phyloP scores from a whole-genome alignment of 2,329 filamentous ascomycete species.

The Emericellopsis atlantica region DNA sequence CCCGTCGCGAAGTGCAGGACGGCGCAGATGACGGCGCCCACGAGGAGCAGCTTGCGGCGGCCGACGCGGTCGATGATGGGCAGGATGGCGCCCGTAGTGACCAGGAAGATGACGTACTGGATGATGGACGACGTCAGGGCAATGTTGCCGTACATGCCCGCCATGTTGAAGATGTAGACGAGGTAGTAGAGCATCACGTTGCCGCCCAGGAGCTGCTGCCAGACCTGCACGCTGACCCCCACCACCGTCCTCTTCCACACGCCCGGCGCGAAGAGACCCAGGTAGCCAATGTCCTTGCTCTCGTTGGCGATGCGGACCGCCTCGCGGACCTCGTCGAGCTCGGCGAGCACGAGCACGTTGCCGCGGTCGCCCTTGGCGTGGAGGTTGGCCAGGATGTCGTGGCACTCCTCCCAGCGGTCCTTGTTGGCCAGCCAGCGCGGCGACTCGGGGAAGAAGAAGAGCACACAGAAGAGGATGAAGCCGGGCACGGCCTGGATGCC shows the following conservation, averaged over 20 bases:
- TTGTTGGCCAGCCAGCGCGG: conserved; percentile 52
- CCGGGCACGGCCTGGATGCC: conserved; percentile 51
- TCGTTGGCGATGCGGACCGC: conserved; percentile 23
- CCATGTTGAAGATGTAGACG: conserved; percentile 51
- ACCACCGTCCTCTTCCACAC: conserved; percentile 38
- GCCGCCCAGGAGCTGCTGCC: conserved; percentile 39
- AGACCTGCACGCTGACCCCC: conserved; percentile 38
- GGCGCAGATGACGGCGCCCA: conserved; percentile 30
- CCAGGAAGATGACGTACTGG: conserved; percentile 42
- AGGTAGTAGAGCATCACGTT: conserved; percentile 48
- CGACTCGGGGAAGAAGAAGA: conserved; percentile 48
- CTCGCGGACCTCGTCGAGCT: conserved; percentile 39
- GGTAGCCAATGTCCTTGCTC: conserved; percentile 22
- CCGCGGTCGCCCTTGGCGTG: conserved; percentile 41
- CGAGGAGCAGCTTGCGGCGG: conserved; percentile 30
- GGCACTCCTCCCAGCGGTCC: conserved; percentile 44
- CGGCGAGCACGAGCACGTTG: conserved; percentile 42
- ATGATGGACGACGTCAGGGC: conserved; percentile 37
- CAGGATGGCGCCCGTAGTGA: conserved; percentile 35
- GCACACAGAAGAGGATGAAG: conserved; percentile 40
- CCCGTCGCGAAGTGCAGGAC: conserved; percentile 33
- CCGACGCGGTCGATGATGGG: conserved; percentile 36
- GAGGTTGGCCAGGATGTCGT: conserved; percentile 38
- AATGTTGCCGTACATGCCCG: conserved; percentile 28
- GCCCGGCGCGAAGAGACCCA: conserved; percentile 29